A percentile compares a stretch with the other conserved stretches of the same genome.
These are phyloP conservation scores for Globisporangium megalacanthum DNA, from an alignment of 352 stramenopile species.

Conservation along the genomic window DNA sequence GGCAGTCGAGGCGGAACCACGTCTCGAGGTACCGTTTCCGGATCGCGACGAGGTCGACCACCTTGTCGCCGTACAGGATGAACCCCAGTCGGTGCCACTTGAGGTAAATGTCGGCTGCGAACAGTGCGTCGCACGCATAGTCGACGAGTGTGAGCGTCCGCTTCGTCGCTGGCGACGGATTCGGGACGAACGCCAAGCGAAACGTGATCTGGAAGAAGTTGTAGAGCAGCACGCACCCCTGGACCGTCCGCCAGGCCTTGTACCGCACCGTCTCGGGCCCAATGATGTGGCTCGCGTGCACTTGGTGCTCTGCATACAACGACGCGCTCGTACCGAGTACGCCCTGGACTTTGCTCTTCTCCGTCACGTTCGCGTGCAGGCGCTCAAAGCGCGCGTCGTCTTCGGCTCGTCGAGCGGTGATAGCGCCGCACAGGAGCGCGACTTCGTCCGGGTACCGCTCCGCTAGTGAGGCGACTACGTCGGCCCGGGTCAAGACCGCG, in stretches of 20 bases:
- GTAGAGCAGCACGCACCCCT: constrained; percentile 36
- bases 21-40: constrained; percentile 23
- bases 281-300: constrained; percentile 21
- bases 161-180: constrained; percentile 21
- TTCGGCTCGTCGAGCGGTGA: constrained; percentile 16
- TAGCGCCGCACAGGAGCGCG: constrained; percentile 13
- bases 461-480: constrained; percentile 27
- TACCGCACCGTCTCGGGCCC: constrained; percentile 10
- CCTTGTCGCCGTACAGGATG: constrained; percentile 31
- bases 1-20: constrained; percentile 28
- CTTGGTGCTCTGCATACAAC: constrained; percentile 38
- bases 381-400: constrained; percentile 16
- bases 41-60: constrained; percentile 33
- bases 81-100: constrained; percentile 39
- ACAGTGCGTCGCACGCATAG: constrained; percentile 28
- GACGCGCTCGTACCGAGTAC: constrained; percentile 38
- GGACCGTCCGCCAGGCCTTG: constrained; percentile 8
- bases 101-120: constrained; percentile 32
- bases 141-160: constrained; percentile 29
- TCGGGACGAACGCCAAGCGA: constrained; percentile 36
- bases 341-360: constrained; percentile 35
- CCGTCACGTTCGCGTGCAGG: constrained; percentile 37
- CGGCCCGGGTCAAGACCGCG: constrained; percentile 31
- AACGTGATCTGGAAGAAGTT: constrained; percentile 50
- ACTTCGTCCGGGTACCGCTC: constrained; percentile 36